Conservation (phyloP, 495 filamentous ascomycete genomes). For the Chaetomidium leptoderma region DNA sequence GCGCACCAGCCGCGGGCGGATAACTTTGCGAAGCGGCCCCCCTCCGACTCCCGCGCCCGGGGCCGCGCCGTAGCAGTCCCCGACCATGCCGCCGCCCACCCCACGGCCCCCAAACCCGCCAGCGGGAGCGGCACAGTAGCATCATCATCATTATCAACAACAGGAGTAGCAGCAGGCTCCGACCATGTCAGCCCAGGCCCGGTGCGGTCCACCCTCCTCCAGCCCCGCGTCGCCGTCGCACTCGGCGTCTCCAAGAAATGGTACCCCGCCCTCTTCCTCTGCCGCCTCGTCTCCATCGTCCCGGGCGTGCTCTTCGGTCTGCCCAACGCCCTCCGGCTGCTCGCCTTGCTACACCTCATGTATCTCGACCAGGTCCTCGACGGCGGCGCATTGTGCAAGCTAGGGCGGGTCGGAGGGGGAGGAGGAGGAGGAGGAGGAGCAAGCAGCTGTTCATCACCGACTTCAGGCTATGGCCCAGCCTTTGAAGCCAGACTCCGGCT, state of each 20-base stretch:
- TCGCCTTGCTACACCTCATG: slow-evolving; percentile 35
- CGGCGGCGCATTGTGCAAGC: slow-evolving; percentile 20
- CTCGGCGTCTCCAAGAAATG: slow-evolving; percentile 45
- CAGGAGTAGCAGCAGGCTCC: not conserved
- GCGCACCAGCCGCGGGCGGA: slow-evolving; percentile 28
- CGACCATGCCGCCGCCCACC: slow-evolving; percentile 8
- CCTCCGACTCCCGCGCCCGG: slow-evolving; percentile 10
- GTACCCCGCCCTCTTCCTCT: slow-evolving; percentile 44
- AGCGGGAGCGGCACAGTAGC: not conserved
- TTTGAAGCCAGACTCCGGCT: slow-evolving; percentile 49
- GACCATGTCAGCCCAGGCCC: slow-evolving; percentile 58
- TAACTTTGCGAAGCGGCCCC: slow-evolving; percentile 7
- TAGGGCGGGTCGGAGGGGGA: slow-evolving; percentile 34
- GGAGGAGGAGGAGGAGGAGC: not conserved
- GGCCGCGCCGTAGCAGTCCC: slow-evolving; percentile 11
- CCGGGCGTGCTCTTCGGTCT: slow-evolving; percentile 45
- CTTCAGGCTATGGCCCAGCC: slow-evolving; percentile 17
- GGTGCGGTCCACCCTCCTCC: slow-evolving; percentile 55
- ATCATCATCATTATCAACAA: not conserved
- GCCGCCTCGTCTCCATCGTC: slow-evolving; percentile 42
- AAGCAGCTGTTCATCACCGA: not conserved
- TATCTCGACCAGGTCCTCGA: slow-evolving; percentile 28
- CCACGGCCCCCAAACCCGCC: not conserved
- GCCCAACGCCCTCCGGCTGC: slow-evolving; percentile 43
- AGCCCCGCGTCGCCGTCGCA: slow-evolving; percentile 48